phyloP scores from a whole-genome alignment of 2,329 filamentous ascomycete species.

The Trichoderma atroviride region DNA sequence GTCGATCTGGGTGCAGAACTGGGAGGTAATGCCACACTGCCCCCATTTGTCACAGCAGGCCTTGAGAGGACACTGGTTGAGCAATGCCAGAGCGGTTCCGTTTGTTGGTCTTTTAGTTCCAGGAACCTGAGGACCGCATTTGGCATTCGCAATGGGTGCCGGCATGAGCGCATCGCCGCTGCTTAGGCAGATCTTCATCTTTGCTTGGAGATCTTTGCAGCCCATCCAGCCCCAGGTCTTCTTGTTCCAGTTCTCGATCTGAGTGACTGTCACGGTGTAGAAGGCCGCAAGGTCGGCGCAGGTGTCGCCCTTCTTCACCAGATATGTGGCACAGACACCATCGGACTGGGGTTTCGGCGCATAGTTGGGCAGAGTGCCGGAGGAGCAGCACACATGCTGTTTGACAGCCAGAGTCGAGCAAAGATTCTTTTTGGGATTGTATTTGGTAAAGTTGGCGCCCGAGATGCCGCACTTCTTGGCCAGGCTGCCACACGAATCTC shows the following conservation, averaged over 20 bases:
- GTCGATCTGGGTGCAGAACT: constrained; percentile 40
- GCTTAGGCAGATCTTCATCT: constrained; percentile 40
- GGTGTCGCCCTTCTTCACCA: constrained; percentile 32
- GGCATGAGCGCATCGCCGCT: no score
- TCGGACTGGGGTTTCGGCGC: constrained; percentile 33
- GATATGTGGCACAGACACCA: constrained; percentile 37
- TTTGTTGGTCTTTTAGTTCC: no score
- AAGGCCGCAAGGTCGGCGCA: constrained; percentile 30
- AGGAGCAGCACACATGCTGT: constrained; percentile 38
- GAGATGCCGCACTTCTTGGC: constrained; percentile 35
- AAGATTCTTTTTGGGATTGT: constrained; percentile 33
- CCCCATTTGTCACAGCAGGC: not conserved
- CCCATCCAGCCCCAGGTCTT: constrained; percentile 38
- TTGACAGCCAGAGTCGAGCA: constrained; percentile 35
- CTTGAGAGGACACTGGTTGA: no score
- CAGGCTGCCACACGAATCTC: constrained; percentile 33
- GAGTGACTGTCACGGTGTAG: constrained; percentile 29
- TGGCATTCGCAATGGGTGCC: no score
- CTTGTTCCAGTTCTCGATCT: constrained; percentile 31
- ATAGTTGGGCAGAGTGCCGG: constrained; percentile 36
- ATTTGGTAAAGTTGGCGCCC: constrained; percentile 32
- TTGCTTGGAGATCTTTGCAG: constrained; percentile 33
- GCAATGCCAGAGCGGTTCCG: no score
- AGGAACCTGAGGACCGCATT: no score
- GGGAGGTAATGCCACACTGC: constrained; percentile 32